phyloP scores from a whole-genome alignment of 2,329 filamentous ascomycete species.

The Alternaria consortialis region DNA sequence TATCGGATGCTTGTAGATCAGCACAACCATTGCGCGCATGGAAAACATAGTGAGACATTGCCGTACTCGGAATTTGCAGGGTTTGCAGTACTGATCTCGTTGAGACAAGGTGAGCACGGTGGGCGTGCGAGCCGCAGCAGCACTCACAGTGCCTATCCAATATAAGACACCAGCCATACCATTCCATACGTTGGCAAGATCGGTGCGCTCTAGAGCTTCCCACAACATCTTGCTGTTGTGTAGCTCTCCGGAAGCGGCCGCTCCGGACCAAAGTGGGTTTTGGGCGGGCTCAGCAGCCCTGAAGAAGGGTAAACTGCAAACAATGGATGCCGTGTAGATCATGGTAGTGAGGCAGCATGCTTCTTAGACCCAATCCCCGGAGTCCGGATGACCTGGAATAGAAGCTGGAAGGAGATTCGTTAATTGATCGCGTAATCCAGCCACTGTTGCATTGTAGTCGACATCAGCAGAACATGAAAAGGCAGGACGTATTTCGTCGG shows the following conservation, averaged over 20 bases:
- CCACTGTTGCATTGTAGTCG: conserved; percentile 26
- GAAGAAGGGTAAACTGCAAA: conserved; percentile 39
- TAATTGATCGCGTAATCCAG: conserved; percentile 29
- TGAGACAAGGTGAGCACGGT: background rate
- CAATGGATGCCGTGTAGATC: conserved; percentile 45
- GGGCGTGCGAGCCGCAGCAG: conserved; percentile 38
- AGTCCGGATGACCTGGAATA: conserved; percentile 26
- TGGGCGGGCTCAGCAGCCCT: conserved; percentile 32
- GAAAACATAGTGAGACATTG: conserved; percentile 43
- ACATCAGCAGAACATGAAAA: background rate
- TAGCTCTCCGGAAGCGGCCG: background rate
- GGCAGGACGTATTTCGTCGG: conserved; percentile 10
- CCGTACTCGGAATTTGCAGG: conserved; percentile 30
- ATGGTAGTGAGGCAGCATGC: conserved; percentile 45
- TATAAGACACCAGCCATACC: conserved; percentile 48
- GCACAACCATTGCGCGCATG: conserved; percentile 30
- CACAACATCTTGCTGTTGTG: conserved; percentile 19
- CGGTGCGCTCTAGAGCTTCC: conserved; percentile 33
- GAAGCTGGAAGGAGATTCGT: conserved; percentile 34
- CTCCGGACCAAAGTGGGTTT: conserved; percentile 19
- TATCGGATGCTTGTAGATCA: conserved; percentile 41
- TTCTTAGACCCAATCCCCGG: conserved; percentile 47
- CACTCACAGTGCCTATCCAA: conserved; percentile 45
- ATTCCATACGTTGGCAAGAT: conserved; percentile 41
- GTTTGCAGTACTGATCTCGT: background rate